Evolutionary conservation across 768 basidiomycete species (phyloP).

Genomic region (Postia placenta): DNA sequence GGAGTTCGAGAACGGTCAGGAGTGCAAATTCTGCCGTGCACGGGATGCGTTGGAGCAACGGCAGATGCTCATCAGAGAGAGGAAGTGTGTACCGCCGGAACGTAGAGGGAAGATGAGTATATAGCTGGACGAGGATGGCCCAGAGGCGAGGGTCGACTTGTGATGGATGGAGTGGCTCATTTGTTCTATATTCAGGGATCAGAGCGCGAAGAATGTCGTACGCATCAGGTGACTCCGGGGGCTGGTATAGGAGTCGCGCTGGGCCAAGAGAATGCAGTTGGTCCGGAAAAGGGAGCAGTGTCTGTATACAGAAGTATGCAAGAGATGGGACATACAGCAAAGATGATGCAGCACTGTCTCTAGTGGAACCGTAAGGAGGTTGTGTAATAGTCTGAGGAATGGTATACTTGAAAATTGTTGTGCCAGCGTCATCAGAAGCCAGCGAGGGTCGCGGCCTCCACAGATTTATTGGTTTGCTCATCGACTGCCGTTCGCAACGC

Average conservation of each 20-base stretch:
- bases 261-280: constrained; percentile 32
- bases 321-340: constrained; percentile 43
- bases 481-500: too few species aligned
- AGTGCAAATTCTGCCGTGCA: constrained; percentile 54
- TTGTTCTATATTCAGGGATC: constrained; percentile 25
- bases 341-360: not conserved
- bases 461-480: constrained; percentile 17
- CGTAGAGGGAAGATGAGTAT: constrained; percentile 41
- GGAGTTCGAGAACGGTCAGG: constrained; percentile 57
- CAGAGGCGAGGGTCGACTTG: constrained; percentile 53
- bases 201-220: constrained; percentile 36
- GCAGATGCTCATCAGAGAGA: constrained; percentile 48
- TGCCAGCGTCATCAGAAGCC: constrained; percentile 21
- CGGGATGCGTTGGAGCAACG: constrained; percentile 51
- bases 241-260: constrained; percentile 32
- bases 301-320: constrained; percentile 41
- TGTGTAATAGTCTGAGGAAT: constrained; percentile 13
- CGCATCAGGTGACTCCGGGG: constrained; percentile 14
- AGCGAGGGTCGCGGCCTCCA: constrained; percentile 10
- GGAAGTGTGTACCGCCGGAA: constrained; percentile 40
- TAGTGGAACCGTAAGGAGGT: constrained; percentile 6
- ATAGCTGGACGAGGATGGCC: constrained; percentile 56
- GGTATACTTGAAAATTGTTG: constrained; percentile 18
- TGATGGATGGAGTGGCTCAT: constrained; percentile 6
- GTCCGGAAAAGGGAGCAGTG: constrained; percentile 39